Conservation (phyloP, 1,284 basidiomycete genomes). For the Sanguinoderma infundibulare region DNA sequence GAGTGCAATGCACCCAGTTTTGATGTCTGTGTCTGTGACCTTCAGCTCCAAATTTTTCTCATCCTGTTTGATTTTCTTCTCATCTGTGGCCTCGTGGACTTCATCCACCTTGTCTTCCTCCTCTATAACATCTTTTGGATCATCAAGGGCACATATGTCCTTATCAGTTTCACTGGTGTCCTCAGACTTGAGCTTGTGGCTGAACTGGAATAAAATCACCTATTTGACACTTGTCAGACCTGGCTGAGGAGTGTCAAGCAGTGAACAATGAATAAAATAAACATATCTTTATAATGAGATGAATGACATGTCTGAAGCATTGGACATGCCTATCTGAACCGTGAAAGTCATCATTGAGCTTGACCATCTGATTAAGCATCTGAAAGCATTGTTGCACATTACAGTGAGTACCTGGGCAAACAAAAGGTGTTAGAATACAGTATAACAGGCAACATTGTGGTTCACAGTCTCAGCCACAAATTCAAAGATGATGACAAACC, state of each 20-base stretch:
- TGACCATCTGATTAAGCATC: constrained; percentile 27
- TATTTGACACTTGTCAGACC: too few species aligned
- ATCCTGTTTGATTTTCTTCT: not conserved
- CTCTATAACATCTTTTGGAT: not conserved
- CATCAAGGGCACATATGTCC: too few species aligned
- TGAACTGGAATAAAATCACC: too few species aligned
- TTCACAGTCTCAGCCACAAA: not conserved
- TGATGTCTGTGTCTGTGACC: not conserved
- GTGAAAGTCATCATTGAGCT: constrained; percentile 12
- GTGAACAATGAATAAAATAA: too few species aligned
- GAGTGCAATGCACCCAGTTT: not conserved
- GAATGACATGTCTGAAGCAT: constrained; percentile 29
- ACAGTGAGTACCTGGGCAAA: constrained; percentile 32
- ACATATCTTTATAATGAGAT: constrained; percentile 25
- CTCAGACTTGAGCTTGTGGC: not conserved
- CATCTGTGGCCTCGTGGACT: not conserved
- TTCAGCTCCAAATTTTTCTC: constrained; percentile 5
- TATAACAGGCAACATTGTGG: too few species aligned
- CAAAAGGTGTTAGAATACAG: too few species aligned
- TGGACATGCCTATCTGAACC: constrained; percentile 17
- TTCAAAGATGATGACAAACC: constrained; percentile 7
- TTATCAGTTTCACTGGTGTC: not conserved
- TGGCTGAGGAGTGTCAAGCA: too few species aligned
- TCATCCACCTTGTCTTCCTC: not conserved
- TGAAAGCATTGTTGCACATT: constrained; percentile 35